A percentile compares a stretch with the other conserved stretches of the same genome.
phyloP scores from a whole-genome alignment of 1,139 yeast genomes.

The Pneumocystis sp. region DNA sequence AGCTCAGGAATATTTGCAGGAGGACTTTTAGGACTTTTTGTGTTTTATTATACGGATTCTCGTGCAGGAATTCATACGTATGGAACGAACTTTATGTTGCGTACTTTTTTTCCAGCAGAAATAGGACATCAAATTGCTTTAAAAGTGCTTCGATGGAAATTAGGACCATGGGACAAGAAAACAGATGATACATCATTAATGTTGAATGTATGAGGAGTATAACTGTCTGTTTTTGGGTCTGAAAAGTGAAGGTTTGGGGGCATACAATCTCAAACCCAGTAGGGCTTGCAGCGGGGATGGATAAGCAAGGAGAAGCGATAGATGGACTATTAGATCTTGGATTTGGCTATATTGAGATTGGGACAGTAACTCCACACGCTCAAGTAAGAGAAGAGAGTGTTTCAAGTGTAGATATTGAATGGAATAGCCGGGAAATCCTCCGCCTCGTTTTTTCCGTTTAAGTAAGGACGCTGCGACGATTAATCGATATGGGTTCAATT shows the following conservation, averaged over 20 bases:
- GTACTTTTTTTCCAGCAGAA: slow-evolving; percentile 68
- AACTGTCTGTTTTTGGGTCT: neutral
- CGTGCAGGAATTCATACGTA: slow-evolving; percentile 74
- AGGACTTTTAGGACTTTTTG: neutral
- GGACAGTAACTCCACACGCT: slow-evolving; percentile 81
- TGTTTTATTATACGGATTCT: slow-evolving; percentile 48
- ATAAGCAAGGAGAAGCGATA: slow-evolving; percentile 87
- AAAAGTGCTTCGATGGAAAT: slow-evolving; percentile 46
- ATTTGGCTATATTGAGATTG: slow-evolving; percentile 81
- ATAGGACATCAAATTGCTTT: slow-evolving; percentile 69
- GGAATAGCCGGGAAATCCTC: slow-evolving; percentile 76
- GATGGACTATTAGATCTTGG: slow-evolving; percentile 68
- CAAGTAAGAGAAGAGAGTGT: neutral
- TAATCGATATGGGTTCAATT: slow-evolving; percentile 88
- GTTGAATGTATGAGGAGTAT: slow-evolving; percentile 38
- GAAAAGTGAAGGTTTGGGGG: slow-evolving; percentile 33
- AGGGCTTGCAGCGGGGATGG: slow-evolving; percentile 93
- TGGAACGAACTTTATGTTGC: slow-evolving; percentile 56
- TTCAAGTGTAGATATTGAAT: neutral
- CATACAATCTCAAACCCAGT: slow-evolving; percentile 53
- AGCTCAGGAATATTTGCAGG: neutral
- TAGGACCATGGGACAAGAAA: slow-evolving; percentile 42
- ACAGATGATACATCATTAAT: slow-evolving; percentile 41
- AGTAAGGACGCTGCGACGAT: slow-evolving; percentile 79
- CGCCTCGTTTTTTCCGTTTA: slow-evolving; percentile 77